A percentile compares a stretch with the other conserved stretches of the same genome.
Conservation (phyloP, 2,329 filamentous ascomycete genomes). For the Monosporascus sp. region DNA sequence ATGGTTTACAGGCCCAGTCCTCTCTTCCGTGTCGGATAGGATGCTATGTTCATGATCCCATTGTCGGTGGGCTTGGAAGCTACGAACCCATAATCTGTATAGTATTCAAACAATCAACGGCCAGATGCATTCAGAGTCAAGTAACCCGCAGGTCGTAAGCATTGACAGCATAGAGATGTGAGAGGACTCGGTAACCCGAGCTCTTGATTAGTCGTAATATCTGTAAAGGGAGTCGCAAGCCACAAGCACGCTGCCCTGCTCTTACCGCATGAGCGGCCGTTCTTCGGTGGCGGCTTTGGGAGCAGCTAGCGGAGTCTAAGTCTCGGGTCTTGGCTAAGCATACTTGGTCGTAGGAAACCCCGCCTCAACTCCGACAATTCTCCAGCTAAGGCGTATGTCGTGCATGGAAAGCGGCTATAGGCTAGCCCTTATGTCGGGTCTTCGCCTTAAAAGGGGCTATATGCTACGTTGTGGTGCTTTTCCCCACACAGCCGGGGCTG, state of each 20-base stretch:
- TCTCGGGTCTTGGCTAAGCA: neutral
- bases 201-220: no score
- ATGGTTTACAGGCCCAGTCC: no score
- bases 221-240: neutral
- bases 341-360: neutral
- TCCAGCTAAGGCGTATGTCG: neutral
- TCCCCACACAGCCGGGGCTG: neutral
- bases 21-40: no score
- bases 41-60: no score
- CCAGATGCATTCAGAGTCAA: no score
- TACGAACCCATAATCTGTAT: no score
- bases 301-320: neutral
- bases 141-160: no score
- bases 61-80: no score
- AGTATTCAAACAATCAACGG: no score
- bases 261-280: neutral
- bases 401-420: neutral
- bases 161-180: no score
- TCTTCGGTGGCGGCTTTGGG: neutral
- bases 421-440: neutral
- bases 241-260: neutral
- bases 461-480: neutral
- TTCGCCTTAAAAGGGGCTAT: neutral
- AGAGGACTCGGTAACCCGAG: no score
- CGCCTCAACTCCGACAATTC: neutral